Percentiles rank a stretch among this genome's conserved stretches.
These are phyloP conservation scores for Hymenochaete sp. DNA, from an alignment of 1,284 basidiomycete genomes.

Conservation along the genomic window DNA sequence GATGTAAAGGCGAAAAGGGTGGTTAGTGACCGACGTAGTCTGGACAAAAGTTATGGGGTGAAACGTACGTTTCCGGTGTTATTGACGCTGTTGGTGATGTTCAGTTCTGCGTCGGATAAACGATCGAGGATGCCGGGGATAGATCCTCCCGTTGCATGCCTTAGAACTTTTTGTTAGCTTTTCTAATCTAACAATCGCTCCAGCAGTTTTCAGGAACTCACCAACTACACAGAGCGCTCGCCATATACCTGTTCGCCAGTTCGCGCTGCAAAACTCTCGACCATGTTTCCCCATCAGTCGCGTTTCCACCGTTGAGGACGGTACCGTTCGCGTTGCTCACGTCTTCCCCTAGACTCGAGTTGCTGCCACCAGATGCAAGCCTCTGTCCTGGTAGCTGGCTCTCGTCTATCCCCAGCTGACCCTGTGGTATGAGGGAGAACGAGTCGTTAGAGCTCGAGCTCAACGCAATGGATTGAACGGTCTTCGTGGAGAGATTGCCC, in stretches of 20 bases:
- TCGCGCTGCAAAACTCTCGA: slow-evolving; percentile 53
- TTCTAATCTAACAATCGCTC: too few species aligned
- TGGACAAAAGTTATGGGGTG: slow-evolving; percentile 6
- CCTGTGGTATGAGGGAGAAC: slow-evolving; percentile 60
- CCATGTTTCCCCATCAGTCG: slow-evolving; percentile 60
- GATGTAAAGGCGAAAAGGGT: background rate
- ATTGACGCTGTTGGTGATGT: slow-evolving; percentile 58
- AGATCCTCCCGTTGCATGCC: slow-evolving; percentile 75
- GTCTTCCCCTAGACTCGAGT: slow-evolving; percentile 36
- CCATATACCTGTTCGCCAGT: slow-evolving; percentile 74
- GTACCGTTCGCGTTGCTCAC: slow-evolving; percentile 52
- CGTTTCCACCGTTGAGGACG: slow-evolving; percentile 68
- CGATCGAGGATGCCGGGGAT: slow-evolving; percentile 61
- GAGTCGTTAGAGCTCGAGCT: slow-evolving; percentile 42
- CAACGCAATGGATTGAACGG: too few species aligned
- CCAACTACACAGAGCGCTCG: slow-evolving; percentile 85
- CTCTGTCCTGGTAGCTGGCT: slow-evolving; percentile 28
- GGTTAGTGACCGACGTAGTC: background rate
- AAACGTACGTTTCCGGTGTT: slow-evolving; percentile 63
- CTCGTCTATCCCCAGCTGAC: slow-evolving; percentile 62
- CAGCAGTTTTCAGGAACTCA: too few species aligned
- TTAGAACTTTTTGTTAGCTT: too few species aligned
- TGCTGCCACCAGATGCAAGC: slow-evolving; percentile 12
- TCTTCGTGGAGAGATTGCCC: slow-evolving; percentile 47
- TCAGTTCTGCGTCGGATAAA: slow-evolving; percentile 64